Conservation (phyloP, 495 filamentous ascomycete genomes). For the Penicillium cinerascens region DNA sequence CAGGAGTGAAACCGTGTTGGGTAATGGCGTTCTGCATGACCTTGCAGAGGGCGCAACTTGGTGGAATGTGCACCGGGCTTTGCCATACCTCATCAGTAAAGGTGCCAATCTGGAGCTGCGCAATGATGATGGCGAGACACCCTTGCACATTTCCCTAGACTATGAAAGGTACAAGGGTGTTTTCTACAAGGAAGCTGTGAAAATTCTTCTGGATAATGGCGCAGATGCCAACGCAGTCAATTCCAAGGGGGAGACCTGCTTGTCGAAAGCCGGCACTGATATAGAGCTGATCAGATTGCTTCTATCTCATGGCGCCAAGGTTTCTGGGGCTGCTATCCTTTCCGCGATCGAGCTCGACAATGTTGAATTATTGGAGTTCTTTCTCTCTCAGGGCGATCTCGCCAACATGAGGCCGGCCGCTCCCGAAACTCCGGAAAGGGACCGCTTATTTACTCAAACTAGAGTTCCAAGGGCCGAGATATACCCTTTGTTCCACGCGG, state of each 20-base stretch:
- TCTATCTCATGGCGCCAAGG: conserved; percentile 8
- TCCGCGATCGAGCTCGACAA: conserved; percentile 9
- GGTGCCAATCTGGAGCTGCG: conserved; percentile 15
- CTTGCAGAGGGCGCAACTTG: conserved; percentile 10
- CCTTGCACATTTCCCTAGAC: conserved; percentile 9
- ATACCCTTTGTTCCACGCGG: not conserved
- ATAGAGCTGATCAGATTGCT: conserved; percentile 10
- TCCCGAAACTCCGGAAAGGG: not conserved
- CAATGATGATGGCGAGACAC: conserved; percentile 8
- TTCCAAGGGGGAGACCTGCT: conserved; percentile 13
- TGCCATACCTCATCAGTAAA: conserved; percentile 17
- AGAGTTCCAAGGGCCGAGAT: not conserved
- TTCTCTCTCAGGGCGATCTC: conserved; percentile 7
- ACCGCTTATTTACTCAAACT: not conserved
- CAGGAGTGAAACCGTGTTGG: not conserved
- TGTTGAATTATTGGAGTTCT: conserved; percentile 6
- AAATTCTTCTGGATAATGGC: conserved; percentile 23
- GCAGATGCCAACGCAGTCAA: conserved; percentile 24
- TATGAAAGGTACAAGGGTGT: not conserved
- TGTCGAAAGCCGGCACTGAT: conserved; percentile 13
- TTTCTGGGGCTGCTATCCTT: conserved; percentile 4
- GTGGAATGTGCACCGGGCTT: conserved; percentile 18
- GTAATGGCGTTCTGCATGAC: conserved; percentile 8
- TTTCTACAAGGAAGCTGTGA: conserved; percentile 11
- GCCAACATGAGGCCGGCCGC: not conserved